phyloP scores from a whole-genome alignment of 2,329 filamentous ascomycete genomes.

The Fusarium hostae region DNA sequence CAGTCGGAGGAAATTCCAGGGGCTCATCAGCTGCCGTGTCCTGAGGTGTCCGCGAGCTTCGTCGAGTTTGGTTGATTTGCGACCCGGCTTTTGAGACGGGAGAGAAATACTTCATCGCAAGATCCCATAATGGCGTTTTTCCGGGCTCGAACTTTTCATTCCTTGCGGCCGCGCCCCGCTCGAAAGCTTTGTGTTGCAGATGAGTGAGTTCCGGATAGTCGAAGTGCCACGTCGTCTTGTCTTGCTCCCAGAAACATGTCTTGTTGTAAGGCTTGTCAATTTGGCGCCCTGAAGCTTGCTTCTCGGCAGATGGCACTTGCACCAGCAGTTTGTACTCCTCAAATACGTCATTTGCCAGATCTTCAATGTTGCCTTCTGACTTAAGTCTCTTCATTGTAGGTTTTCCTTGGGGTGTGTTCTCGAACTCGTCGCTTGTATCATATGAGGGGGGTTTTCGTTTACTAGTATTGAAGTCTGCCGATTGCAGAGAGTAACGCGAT shows the following conservation, averaged over 20 bases:
- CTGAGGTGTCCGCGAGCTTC: conserved; percentile 27
- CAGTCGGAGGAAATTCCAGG: conserved; percentile 49
- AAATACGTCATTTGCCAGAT: conserved; percentile 49
- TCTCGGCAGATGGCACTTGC: conserved; percentile 60
- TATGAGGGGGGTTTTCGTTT: conserved; percentile 64
- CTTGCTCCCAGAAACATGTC: conserved; percentile 66
- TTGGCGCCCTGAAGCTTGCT: conserved; percentile 63
- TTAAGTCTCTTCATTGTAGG: conserved; percentile 67
- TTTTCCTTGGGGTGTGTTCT: conserved; percentile 51
- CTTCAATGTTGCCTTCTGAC: conserved; percentile 58
- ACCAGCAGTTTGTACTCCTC: conserved; percentile 61
- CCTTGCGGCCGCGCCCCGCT: conserved; percentile 60
- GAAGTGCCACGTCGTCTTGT: conserved; percentile 68
- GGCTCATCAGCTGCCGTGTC: conserved; percentile 41
- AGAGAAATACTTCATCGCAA: conserved; percentile 70
- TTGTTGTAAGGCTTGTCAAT: conserved; percentile 69
- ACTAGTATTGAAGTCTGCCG: conserved; percentile 59
- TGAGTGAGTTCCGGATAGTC: conserved; percentile 73
- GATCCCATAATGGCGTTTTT: conserved; percentile 62
- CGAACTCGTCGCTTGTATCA: conserved; percentile 65
- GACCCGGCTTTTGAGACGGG: conserved; percentile 49
- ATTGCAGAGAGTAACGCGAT: conserved; percentile 42
- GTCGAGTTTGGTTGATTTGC: conserved; percentile 13
- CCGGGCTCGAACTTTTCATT: conserved; percentile 66
- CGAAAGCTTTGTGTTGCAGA: conserved; percentile 66